phyloP scores from a whole-genome alignment of 371 early-diverging fungal genomes.

The Mortierella sp. region DNA sequence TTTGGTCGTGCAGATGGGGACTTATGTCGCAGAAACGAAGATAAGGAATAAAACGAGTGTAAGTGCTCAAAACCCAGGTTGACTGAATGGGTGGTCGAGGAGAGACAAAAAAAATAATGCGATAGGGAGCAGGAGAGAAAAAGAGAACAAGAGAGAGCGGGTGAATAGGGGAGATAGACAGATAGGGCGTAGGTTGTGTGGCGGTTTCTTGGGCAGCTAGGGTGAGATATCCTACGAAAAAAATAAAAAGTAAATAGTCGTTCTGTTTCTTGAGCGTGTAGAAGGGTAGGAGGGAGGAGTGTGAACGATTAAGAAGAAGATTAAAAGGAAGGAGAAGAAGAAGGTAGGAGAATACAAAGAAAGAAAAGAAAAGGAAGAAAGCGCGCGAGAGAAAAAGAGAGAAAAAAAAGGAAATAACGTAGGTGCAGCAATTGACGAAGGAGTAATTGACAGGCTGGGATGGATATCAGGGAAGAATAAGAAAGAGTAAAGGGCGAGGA shows the following conservation, averaged over 20 bases:
- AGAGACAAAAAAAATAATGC: background rate
- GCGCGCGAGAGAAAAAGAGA: background rate
- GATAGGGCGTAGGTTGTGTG: background rate
- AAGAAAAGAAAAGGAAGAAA: background rate
- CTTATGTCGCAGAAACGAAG: background rate
- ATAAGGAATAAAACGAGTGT: constrained; percentile 3
- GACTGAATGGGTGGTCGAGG: background rate
- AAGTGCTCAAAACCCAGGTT: background rate
- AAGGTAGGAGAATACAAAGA: background rate
- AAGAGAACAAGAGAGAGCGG: background rate
- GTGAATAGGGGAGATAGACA: background rate
- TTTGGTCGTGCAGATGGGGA: background rate
- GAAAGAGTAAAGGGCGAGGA: background rate
- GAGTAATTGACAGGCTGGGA: background rate
- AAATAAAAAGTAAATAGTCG: background rate
- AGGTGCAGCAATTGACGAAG: background rate
- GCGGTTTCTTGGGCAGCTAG: background rate
- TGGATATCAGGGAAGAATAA: background rate
- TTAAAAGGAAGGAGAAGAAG: background rate
- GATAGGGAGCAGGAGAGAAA: background rate
- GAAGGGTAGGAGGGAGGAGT: background rate
- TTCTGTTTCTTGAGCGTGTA: background rate
- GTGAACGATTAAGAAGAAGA: background rate
- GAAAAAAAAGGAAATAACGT: background rate
- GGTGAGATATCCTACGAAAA: background rate